Evolutionary conservation across 2,329 filamentous ascomycete genomes (phyloP).

Genomic region (Monosporascus sp.): DNA sequence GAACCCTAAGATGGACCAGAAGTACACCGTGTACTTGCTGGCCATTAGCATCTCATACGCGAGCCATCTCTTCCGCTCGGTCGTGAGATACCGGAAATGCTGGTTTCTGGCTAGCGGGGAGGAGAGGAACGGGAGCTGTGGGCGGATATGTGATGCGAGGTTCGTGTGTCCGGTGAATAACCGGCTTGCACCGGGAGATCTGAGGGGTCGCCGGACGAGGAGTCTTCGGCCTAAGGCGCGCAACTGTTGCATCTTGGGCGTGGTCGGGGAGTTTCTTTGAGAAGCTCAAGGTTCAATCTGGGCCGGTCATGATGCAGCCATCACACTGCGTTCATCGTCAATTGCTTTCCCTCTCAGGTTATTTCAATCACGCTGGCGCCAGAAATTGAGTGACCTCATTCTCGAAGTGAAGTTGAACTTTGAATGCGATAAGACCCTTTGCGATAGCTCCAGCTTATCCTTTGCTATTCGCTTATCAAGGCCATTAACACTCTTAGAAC

Average conservation of each 20-base stretch:
- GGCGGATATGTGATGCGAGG: slow-evolving; percentile 33
- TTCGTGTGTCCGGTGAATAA: slow-evolving; percentile 58
- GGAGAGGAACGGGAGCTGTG: slow-evolving; percentile 48
- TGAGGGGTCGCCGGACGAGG: not conserved
- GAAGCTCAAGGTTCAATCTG: not conserved
- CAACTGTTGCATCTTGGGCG: not conserved
- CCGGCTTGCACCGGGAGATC: slow-evolving; percentile 8
- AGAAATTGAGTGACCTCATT: no score
- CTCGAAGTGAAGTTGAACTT: no score
- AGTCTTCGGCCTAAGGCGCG: not conserved
- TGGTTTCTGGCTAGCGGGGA: slow-evolving; percentile 40
- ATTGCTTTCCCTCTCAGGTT: not conserved
- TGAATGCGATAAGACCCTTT: not conserved
- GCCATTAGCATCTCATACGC: slow-evolving; percentile 66
- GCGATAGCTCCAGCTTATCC: not conserved
- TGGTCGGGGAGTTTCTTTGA: not conserved
- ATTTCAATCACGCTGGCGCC: no score
- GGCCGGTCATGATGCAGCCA: not conserved
- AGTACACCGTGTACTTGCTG: slow-evolving; percentile 59
- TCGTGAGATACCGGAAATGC: slow-evolving; percentile 71
- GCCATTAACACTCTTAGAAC: not conserved
- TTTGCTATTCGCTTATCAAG: not conserved
- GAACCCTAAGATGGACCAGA: slow-evolving; percentile 61
- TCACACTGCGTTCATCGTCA: not conserved
- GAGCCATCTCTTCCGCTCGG: slow-evolving; percentile 66